Evolutionary conservation across 1,284 basidiomycete genomes (phyloP), one percentile per base, ranked within the genome.

Genomic region (Neotropicomus parvogracilis): DNA sequence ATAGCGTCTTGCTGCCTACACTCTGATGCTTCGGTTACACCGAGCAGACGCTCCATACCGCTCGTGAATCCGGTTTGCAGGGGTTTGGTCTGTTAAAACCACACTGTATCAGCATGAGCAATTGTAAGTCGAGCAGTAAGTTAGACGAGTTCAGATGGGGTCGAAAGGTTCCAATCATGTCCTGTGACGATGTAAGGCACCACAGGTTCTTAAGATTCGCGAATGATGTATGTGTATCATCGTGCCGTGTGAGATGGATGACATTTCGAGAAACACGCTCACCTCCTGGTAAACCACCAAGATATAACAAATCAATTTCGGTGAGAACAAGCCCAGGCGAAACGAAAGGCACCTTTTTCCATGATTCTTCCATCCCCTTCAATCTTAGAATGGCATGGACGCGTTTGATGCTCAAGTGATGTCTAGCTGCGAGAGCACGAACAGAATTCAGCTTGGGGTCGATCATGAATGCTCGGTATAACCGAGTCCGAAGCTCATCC

Each of bases 331-430:
- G 14, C 41, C 33, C 28, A 44, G 40, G 26, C 10, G 13, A 53
- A 48, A 55, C 42, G 48, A 48, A 53, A 44, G 37, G 63, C 62
- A 88, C 87, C 80, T 87, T 78, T 59, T 71, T 66, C 83, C 81
- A 88, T 41, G 75, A 71, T 36, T 70, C 65, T 65, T 92, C 88
- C 53, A 89, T 70, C 28, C 85, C 83, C 63, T 92, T 91, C 57
- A 93, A 67, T 35, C 87, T 75, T 38, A 93, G 68, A 48, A 91
- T 85, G 0, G 90, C 89, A 44, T 89, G 81, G 16, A 92, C 74
- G 24, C 90, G 85, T 61, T 85, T 83, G 53, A 90, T 71, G 54
- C 85, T 83, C 38, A 91, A 57, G 43, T 81, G 76, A 65, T 80
- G 79, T 34, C 70, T 74, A 44, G 74, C 68, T 24, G 85, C 78